Evolutionary conservation across 768 basidiomycete species (phyloP).

Genomic region (Fomitopsis serialis): DNA sequence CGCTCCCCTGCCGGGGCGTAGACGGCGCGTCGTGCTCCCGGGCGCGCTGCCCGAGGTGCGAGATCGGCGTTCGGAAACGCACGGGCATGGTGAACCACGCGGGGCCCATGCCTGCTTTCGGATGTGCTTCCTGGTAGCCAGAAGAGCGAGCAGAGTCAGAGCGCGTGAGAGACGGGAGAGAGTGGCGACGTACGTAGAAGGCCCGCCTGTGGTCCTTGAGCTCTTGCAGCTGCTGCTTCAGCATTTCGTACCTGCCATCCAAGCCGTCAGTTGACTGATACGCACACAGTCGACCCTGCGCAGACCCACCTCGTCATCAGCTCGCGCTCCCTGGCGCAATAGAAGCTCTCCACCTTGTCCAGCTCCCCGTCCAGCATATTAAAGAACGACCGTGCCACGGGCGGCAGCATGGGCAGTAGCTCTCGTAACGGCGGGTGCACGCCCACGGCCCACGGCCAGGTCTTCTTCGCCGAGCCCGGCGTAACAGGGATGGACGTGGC

Average conservation of each 20-base stretch:
- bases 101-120: conserved; percentile 1
- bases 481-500: neutral
- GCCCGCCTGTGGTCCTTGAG: conserved; percentile 62
- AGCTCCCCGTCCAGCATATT: conserved; percentile 71
- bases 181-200: conserved; percentile 39
- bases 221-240: conserved; percentile 71
- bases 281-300: neutral
- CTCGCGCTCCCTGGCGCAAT: conserved; percentile 60
- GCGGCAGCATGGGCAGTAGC: conserved; percentile 50
- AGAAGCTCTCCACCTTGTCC: conserved; percentile 84
- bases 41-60: too few species aligned
- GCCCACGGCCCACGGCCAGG: neutral
- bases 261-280: neutral
- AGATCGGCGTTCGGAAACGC: too few species aligned
- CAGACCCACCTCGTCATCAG: conserved; percentile 33
- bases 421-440: conserved; percentile 25
- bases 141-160: neutral
- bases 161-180: neutral
- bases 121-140: conserved; percentile 14
- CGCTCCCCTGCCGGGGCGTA: too few species aligned
- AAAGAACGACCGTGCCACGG: conserved; percentile 69
- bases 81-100: conserved; percentile 4
- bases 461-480: neutral
- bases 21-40: too few species aligned
- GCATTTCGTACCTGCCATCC: conserved; percentile 19